Evolutionary conservation across 495 filamentous ascomycete genomes (phyloP), one percentile per base, ranked within the genome.

Genomic region (Entonaema liquescens): DNA sequence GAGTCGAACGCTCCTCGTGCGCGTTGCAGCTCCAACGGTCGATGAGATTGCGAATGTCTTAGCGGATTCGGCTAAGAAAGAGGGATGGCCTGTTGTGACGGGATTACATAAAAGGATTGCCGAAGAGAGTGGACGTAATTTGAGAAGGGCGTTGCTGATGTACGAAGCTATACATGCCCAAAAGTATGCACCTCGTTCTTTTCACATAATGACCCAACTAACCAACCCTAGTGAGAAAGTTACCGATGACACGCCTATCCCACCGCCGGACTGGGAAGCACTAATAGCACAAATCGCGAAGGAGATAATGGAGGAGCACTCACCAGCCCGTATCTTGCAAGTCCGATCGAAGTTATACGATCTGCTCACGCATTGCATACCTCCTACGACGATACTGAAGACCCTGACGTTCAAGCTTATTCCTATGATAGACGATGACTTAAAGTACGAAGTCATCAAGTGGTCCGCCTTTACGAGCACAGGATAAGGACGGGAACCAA

Each of bases 391-490:
- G 2, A 92, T 99, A 60, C 82, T 99, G 49, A 96, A 97, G 86
- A 93, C 93, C 5, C 83, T 99, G 60, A 96, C 95, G 0, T 98
- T 96, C 79, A 95, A 95, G 76, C 87, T 99, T 13, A 90, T 98
- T 58, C 86, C 89, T 0, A 88, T 92, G 73, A 89, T 96, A 33
- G 95, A 97, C 69, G 94, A 97, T 76, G 88, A 84, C 21, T 81
- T 99, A 42, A 98, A 97, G 79, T 87, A 91, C 5, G 94, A 98
- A 4, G 91, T 99, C 5, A 93, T 99, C 73, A 92, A 91, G 77
- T 98, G 95, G 94, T 90, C 92, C 25, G 95, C 95, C 0, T 98
- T 72, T 99, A 95, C 75, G 96, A 99, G 78, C 95, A 98, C 79
- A 87, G 95, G 67, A 91, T 98, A 77, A 90, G 90, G 68, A 88